Percentiles rank a stretch among this genome's conserved stretches.
Conservation (phyloP, 768 basidiomycete genomes). For the Tylopilus cervinicoccineus region DNA sequence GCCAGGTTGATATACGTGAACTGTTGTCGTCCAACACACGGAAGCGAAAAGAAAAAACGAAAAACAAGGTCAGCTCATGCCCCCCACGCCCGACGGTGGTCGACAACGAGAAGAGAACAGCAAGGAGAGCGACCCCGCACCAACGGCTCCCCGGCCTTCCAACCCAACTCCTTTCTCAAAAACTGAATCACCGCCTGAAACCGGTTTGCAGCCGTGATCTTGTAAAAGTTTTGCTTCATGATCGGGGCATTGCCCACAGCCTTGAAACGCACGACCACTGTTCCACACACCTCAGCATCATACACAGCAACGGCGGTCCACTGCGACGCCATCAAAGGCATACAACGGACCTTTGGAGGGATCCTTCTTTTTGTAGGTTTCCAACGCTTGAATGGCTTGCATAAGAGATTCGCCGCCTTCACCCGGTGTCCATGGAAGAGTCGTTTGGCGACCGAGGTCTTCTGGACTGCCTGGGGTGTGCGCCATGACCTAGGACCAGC, state of each 20-base stretch:
- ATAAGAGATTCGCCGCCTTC: constrained; percentile 30
- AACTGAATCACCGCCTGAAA: constrained; percentile 97
- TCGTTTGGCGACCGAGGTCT: constrained; percentile 28
- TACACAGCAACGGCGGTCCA: neutral
- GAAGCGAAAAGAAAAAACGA: neutral
- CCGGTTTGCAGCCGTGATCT: constrained; percentile 89
- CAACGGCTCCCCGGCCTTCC: constrained; percentile 82
- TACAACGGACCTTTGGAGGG: constrained; percentile 58
- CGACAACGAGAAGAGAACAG: neutral
- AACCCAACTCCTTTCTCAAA: constrained; percentile 81
- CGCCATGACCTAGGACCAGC: constrained; percentile 20
- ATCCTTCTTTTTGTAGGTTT: constrained; percentile 86
- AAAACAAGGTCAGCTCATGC: constrained; percentile 21
- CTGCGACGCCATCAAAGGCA: neutral
- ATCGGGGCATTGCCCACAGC: constrained; percentile 97
- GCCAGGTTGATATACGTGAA: constrained; percentile 78
- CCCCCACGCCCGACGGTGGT: neutral
- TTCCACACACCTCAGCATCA: neutral
- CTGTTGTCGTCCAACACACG: constrained; percentile 25
- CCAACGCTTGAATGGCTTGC: constrained; percentile 68
- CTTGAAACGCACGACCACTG: constrained; percentile 96
- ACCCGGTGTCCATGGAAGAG: constrained; percentile 31
- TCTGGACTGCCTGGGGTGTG: constrained; percentile 32
- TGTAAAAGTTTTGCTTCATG: constrained; percentile 99
- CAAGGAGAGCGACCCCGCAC: constrained; percentile 41